phyloP scores from a whole-genome alignment of 768 basidiomycete species.

The Jaapia argillacea region DNA sequence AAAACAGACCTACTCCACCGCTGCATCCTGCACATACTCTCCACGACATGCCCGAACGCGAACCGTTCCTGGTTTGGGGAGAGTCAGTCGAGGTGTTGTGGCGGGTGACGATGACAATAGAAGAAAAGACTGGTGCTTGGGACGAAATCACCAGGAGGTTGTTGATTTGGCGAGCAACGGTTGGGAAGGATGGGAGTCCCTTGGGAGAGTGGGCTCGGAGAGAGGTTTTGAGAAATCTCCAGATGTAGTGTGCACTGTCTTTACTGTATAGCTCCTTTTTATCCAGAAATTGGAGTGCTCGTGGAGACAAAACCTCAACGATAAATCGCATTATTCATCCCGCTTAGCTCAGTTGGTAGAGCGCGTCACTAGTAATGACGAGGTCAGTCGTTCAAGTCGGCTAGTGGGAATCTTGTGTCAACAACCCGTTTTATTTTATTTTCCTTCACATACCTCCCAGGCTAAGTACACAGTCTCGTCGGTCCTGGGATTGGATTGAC shows the following conservation, averaged over 20 bases:
- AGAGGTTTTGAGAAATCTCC: neutral
- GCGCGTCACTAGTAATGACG: slow-evolving; percentile 38
- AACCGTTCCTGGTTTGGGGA: neutral
- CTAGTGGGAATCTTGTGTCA: slow-evolving; percentile 32
- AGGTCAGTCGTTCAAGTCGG: slow-evolving; percentile 33
- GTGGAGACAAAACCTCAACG: too few species aligned
- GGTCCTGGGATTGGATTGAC: too few species aligned
- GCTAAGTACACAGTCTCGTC: too few species aligned
- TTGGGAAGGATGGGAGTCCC: neutral
- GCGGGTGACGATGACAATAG: neutral
- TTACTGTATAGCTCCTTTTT: too few species aligned
- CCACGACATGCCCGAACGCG: neutral
- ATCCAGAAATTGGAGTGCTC: too few species aligned
- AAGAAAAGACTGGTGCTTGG: neutral
- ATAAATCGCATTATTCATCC: too few species aligned
- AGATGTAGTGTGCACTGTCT: too few species aligned
- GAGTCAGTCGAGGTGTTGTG: neutral
- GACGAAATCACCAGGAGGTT: neutral
- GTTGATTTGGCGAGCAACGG: neutral
- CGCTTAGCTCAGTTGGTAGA: slow-evolving; percentile 38
- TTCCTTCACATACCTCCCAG: too few species aligned
- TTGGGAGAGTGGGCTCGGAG: neutral
- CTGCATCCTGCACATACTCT: neutral
- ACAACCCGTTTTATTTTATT: too few species aligned
- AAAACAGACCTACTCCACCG: neutral